A percentile compares a stretch with the other conserved stretches of the same genome.
Evolutionary conservation across 768 basidiomycete species (phyloP).

Genomic region (Pisolithus albus): DNA sequence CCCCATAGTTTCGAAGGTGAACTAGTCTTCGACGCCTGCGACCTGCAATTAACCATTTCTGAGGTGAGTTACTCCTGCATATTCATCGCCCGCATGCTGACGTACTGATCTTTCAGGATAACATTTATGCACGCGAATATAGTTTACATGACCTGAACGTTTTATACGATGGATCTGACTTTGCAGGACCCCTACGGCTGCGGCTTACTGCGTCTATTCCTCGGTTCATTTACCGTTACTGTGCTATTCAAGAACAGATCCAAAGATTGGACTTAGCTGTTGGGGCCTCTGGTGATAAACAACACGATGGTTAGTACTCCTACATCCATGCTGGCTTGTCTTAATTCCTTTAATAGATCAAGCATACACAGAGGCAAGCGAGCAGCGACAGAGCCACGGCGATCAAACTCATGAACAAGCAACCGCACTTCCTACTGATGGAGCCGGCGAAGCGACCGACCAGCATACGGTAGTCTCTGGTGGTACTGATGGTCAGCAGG

Average conservation of each 20-base stretch:
- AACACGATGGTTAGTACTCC: conserved; percentile 13
- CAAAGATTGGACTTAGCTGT: conserved; percentile 27
- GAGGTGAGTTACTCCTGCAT: conserved; percentile 41
- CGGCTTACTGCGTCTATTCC: conserved; percentile 42
- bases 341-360: conserved; percentile 10
- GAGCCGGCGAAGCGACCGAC: background rate
- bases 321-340: background rate
- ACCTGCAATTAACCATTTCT: conserved; percentile 54
- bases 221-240: conserved; percentile 64
- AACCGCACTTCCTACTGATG: background rate
- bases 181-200: conserved; percentile 58
- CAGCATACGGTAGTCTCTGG: background rate
- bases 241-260: conserved; percentile 54
- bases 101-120: conserved; percentile 43
- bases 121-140: conserved; percentile 59
- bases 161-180: conserved; percentile 58
- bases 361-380: background rate
- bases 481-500: background rate
- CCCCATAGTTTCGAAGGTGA: conserved; percentile 51
- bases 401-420: background rate
- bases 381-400: background rate
- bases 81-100: background rate
- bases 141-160: conserved; percentile 67
- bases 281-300: conserved; percentile 13
- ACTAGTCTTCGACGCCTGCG: conserved; percentile 63